Evolutionary conservation across 495 filamentous ascomycete species (phyloP).

Genomic region (Glarea lozoyensis): DNA sequence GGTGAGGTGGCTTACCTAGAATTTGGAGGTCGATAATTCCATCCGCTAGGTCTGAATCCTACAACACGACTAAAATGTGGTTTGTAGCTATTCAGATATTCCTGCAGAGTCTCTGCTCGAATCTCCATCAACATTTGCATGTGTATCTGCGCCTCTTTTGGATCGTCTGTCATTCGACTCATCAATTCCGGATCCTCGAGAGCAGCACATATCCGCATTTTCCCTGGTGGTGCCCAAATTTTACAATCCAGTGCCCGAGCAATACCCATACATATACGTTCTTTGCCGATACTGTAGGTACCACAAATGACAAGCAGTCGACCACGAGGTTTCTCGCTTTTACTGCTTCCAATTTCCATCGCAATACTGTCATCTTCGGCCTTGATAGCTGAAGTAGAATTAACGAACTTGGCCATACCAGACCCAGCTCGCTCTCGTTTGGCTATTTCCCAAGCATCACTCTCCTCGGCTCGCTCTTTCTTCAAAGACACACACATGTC

Average conservation of each 20-base stretch:
- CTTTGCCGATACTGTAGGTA: slow-evolving; percentile 97
- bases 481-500: slow-evolving; percentile 74
- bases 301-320: slow-evolving; percentile 87
- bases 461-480: slow-evolving; percentile 41
- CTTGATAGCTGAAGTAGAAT: slow-evolving; percentile 17
- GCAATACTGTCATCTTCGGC: slow-evolving; percentile 24
- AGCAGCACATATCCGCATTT: slow-evolving; percentile 72
- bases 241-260: slow-evolving; percentile 79
- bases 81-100: slow-evolving; percentile 72
- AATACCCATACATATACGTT: slow-evolving; percentile 88
- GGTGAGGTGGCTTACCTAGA: slow-evolving; percentile 22
- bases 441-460: slow-evolving; percentile 39
- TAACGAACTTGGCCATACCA: slow-evolving; percentile 58
- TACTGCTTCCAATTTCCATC: slow-evolving; percentile 14
- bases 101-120: slow-evolving; percentile 72
- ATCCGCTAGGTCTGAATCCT: slow-evolving; percentile 87
- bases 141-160: slow-evolving; percentile 84
- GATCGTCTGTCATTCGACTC: slow-evolving; percentile 66
- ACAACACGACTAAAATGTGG: slow-evolving; percentile 76
- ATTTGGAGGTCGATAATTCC: slow-evolving; percentile 74
- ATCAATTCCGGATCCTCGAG: slow-evolving; percentile 80
- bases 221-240: slow-evolving; percentile 78
- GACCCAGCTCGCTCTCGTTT: slow-evolving; percentile 39
- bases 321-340: slow-evolving; percentile 19
- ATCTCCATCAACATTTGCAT: slow-evolving; percentile 96